Evolutionary conservation across 441 rosid genomes (phyloP).

Genomic region (Adansonia rubrostipa): DNA sequence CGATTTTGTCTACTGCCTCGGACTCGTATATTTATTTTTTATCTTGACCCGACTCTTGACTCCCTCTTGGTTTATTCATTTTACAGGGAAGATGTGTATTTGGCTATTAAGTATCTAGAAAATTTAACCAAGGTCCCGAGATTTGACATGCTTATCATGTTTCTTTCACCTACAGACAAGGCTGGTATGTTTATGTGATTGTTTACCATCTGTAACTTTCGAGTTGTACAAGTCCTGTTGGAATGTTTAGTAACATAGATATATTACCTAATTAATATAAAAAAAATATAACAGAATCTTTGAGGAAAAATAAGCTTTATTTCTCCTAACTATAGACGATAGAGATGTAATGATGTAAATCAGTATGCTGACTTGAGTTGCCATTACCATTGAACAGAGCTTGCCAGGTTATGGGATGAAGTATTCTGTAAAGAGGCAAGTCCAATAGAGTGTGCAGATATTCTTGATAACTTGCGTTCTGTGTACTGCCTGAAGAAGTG

Average conservation of each 20-base stretch:
- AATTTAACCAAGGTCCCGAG: slow-evolving; percentile 85
- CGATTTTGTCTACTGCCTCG: not conserved
- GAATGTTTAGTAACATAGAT: not conserved
- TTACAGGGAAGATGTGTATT: slow-evolving; percentile 70
- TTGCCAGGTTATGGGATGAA: slow-evolving; percentile 72
- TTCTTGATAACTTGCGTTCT: slow-evolving; percentile 55
- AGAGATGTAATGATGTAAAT: not conserved
- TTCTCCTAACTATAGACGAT: not conserved
- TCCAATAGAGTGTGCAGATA: slow-evolving; percentile 62
- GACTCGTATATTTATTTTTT: slow-evolving; percentile 8
- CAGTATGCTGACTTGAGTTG: slow-evolving; percentile 24
- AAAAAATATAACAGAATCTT: not conserved
- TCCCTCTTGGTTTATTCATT: slow-evolving; percentile 30
- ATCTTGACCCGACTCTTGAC: not conserved
- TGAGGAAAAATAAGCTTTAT: not conserved
- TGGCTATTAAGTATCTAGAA: slow-evolving; percentile 75
- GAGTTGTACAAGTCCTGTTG: not conserved
- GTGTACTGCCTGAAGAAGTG: slow-evolving; percentile 53
- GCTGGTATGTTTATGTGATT: slow-evolving; percentile 55
- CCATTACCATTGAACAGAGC: slow-evolving; percentile 56
- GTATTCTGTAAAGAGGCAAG: slow-evolving; percentile 66
- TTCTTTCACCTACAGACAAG: slow-evolving; percentile 73
- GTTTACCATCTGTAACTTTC: not conserved
- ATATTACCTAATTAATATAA: not conserved
- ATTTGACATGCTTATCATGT: slow-evolving; percentile 76